phyloP scores from a whole-genome alignment of 139 green algal species.

The Diplosphaera chodatii region DNA sequence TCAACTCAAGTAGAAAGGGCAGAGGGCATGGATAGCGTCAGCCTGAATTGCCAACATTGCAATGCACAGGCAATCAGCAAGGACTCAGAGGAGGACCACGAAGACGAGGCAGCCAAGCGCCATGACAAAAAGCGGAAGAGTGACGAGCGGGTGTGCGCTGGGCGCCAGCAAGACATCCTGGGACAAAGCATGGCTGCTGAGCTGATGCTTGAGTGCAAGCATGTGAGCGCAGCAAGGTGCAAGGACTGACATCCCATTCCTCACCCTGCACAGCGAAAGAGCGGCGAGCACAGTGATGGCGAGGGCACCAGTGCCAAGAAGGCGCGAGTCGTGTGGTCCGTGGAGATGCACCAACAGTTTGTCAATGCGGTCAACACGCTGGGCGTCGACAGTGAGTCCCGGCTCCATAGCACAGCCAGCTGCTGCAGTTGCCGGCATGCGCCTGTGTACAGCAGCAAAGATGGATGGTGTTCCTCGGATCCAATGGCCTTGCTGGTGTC shows the following conservation, averaged over 20 bases:
- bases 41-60: no score
- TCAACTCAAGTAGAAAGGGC: no score
- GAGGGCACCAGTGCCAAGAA: constrained; percentile 72
- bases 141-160: constrained; percentile 13
- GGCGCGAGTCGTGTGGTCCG: constrained; percentile 86
- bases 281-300: constrained; percentile 15
- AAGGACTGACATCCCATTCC: no score
- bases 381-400: constrained; percentile 86
- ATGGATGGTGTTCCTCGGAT: no score
- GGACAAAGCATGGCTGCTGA: no score
- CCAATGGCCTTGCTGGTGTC: neutral
- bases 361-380: constrained; percentile 90
- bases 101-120: constrained; percentile 1
- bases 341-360: constrained; percentile 94
- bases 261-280: neutral
- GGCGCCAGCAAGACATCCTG: no score
- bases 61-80: neutral
- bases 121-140: constrained; percentile 23
- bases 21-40: no score
- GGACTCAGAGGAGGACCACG: constrained; percentile 11
- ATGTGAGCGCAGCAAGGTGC: no score
- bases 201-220: no score
- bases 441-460: no score
- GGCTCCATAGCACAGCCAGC: no score
- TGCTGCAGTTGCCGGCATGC: neutral